Evolutionary conservation across 208 protist species (phyloP), one percentile per base, ranked within the genome.

Genomic region (Spongospora subterranea): DNA sequence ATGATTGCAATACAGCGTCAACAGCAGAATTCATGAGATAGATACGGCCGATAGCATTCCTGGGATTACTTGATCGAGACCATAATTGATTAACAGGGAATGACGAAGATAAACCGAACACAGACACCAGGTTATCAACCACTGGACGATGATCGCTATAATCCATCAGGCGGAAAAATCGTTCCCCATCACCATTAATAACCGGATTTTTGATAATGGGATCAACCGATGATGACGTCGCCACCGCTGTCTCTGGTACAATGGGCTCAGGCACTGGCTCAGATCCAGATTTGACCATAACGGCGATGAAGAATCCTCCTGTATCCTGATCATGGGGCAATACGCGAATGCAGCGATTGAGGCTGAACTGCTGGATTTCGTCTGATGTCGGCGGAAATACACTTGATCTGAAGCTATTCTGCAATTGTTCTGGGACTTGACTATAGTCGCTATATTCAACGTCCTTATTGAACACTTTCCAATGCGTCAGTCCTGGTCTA

Each of bases 271-370:
- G 17, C 35, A 82, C 17, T 43, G 17, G 11, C 71, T 6, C 71
- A 6, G 71, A 45, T 20, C 17, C 6, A 20, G 71, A 82, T 65
- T 96, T 96, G 46, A 88, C 35, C 32, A 96, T 90, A 50, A 95
- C 91, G n/a, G 94, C 93, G 50, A 96, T 88, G 88, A 96, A 96
- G 90, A 96, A 96, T 0, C 94, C 95, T 89, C 95, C 95, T 0
- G 94, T 95, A 90, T 96, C 92, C 65, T 95, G 91, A 6, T 91
- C 32, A 82, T 96, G 95, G 0, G 94, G 95, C 0, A 94, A 77
- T 6, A 96, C 40, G 17, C 95, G 93, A 35, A 96, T 77, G 46
- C 93, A 96, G 0, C 92, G 45, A 0, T 94, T 88, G 40, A 96
- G 89, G 32, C 91, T 32, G 1, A 88, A 45, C 20, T 38, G 39